phyloP scores from a whole-genome alignment of 768 basidiomycete species.

The Trichaptum fuscoviolaceum region DNA sequence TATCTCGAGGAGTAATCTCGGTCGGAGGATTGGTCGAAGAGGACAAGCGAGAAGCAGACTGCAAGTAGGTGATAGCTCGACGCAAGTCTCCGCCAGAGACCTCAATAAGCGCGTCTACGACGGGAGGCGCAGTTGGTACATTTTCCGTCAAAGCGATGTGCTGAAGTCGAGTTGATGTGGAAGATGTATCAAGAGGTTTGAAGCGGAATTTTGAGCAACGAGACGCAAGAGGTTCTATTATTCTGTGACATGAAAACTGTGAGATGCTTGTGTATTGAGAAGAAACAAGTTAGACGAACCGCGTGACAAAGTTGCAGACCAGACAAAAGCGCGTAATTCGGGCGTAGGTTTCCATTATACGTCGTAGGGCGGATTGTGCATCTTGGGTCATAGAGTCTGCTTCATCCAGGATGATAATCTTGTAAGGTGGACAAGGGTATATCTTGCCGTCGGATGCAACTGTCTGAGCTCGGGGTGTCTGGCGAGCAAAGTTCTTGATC shows the following conservation, averaged over 20 bases:
- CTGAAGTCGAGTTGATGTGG: slow-evolving; percentile 67
- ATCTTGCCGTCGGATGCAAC: slow-evolving; percentile 69
- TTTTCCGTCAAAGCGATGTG: slow-evolving; percentile 78
- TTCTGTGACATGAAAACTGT: slow-evolving; percentile 42
- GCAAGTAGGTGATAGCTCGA: slow-evolving; percentile 95
- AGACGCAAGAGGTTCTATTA: slow-evolving; percentile 98
- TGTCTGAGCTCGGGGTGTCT: slow-evolving; percentile 78
- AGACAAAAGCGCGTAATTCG: slow-evolving; percentile 96
- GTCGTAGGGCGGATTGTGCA: slow-evolving; percentile 90
- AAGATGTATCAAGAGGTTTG: slow-evolving; percentile 78
- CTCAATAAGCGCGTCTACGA: slow-evolving; percentile 67
- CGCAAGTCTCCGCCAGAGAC: slow-evolving; percentile 91
- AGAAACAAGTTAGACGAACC: slow-evolving; percentile 43
- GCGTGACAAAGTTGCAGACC: slow-evolving; percentile 98
- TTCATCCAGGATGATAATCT: slow-evolving; percentile 98
- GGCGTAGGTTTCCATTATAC: slow-evolving; percentile 99
- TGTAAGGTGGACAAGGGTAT: slow-evolving; percentile 97
- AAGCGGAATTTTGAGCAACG: slow-evolving; percentile 99
- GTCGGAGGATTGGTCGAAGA: slow-evolving; percentile 66
- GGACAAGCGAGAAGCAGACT: slow-evolving; percentile 89
- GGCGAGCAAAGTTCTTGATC: slow-evolving; percentile 95
- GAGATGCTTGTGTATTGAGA: not conserved
- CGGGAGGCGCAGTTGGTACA: slow-evolving; percentile 49
- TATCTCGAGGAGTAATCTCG: slow-evolving; percentile 68
- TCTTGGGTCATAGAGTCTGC: slow-evolving; percentile 99